phyloP scores from a whole-genome alignment of 2,329 filamentous ascomycete genomes.

The Chalaropsis thielavioides region DNA sequence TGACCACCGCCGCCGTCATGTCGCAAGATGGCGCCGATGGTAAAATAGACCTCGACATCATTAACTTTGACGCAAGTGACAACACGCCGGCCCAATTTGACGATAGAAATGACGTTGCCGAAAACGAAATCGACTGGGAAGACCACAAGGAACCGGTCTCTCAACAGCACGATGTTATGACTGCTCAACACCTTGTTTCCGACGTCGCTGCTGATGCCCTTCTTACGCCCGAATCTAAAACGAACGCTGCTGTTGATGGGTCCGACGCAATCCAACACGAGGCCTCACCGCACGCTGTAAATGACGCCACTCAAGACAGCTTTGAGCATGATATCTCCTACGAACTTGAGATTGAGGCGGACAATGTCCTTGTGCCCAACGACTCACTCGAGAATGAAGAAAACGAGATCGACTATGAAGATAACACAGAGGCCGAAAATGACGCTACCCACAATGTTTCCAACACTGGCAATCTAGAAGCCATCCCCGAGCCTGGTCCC shows the following conservation, averaged over 20 bases:
- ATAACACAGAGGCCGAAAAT: background rate
- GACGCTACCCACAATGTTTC: background rate
- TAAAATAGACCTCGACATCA: conserved; percentile 25
- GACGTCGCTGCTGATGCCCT: background rate
- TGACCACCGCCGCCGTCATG: conserved; percentile 18
- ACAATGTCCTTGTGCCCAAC: background rate
- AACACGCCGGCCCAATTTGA: background rate
- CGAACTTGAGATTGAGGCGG: conserved; percentile 12
- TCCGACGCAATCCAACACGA: background rate
- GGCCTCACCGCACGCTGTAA: background rate
- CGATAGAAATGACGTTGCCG: background rate
- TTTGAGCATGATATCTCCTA: conserved; percentile 12
- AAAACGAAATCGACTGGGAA: conserved; percentile 18
- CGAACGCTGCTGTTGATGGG: background rate
- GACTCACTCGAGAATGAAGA: conserved; percentile 12
- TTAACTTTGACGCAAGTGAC: conserved; percentile 27
- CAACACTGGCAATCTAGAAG: background rate
- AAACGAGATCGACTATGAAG: conserved; percentile 19
- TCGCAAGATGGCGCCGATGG: conserved; percentile 21
- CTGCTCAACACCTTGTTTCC: background rate
- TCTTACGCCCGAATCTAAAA: background rate
- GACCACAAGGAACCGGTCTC: conserved; percentile 4
- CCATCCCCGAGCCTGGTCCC: conserved; percentile 18
- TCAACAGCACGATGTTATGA: background rate
- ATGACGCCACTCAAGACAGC: background rate